Evolutionary conservation across 495 filamentous ascomycete species (phyloP), one percentile per base, ranked within the genome.

Genomic region (Penicillium waksmanii): DNA sequence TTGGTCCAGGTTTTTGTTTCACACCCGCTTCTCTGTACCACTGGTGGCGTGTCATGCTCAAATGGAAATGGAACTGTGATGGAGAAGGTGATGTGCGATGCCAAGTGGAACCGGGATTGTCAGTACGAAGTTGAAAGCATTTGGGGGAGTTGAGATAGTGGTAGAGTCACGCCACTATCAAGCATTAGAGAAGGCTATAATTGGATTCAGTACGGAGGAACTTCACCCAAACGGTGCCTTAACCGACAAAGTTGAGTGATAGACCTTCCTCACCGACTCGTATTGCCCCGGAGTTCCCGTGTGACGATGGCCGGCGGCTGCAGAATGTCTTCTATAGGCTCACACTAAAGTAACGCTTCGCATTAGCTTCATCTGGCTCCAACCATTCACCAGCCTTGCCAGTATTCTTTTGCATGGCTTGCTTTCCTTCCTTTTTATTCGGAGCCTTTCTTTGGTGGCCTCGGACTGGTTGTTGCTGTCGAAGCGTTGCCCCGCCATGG

Each of bases 361-460:
- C 51, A 27, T 49, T 63, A 49, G 60, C 60, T 58, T 66, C 55
- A 60, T 18, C 58, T 60, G 47, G 34, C 65, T 46, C 57, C 48
- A 50, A 10, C 57, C 60, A 62, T 40, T 64, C 48, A 57, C 53
- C 56, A 63, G 54, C 60, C 63, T 58, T 31, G 27, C 36, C 38
- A 27, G 9, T 31, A 65, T 56, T 55, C 46, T 31, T 54, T 31
- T 4, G 25, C 11, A 48, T 46, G 23, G 34, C 36, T 59, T 42
- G 36, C 27, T 55, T 55, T 19, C 19, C 44, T 19, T 21, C 25
- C 34, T 4, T 25, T 42, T 11, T 53, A 9, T 27, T 56, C 49
- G 35, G 51, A 49, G 21, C 10, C 33, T 25, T 42, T 42, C 21
- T n/a, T 15, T 54, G 35, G 12, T 9, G 9, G 23, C n/a, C 46